phyloP scores from a whole-genome alignment of 1,139 yeast species.

The Pichia sp. region DNA sequence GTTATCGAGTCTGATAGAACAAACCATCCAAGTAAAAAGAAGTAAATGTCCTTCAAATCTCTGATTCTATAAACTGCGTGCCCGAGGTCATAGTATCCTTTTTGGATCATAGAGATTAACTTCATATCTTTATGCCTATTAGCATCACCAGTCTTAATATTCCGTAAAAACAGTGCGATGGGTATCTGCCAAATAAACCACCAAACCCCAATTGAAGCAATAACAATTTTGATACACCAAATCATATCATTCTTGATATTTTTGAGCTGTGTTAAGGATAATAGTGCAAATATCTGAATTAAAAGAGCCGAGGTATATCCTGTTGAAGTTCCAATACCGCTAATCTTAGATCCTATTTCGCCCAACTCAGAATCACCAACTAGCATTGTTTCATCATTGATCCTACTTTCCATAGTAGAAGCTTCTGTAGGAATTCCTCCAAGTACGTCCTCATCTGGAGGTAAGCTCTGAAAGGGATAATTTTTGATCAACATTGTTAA shows the following conservation, averaged over 20 bases:
- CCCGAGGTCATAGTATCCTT: conserved; percentile 57
- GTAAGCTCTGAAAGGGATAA: conserved; percentile 21
- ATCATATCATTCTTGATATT: conserved; percentile 30
- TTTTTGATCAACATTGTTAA: conserved; percentile 51
- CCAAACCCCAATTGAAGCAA: conserved; percentile 61
- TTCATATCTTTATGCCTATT: neutral
- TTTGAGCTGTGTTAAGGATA: conserved; percentile 36
- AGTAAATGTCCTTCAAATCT: conserved; percentile 53
- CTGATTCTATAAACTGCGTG: conserved; percentile 52
- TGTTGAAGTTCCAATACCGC: conserved; percentile 62
- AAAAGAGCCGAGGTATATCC: conserved; percentile 62
- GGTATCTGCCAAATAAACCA: conserved; percentile 67
- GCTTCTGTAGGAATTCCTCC: neutral
- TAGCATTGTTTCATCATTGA: neutral
- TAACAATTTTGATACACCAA: conserved; percentile 44
- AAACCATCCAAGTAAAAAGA: conserved; percentile 64
- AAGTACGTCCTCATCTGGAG: conserved; percentile 5
- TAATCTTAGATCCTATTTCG: conserved; percentile 40
- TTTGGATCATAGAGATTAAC: conserved; percentile 8
- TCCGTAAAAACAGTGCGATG: conserved; percentile 39
- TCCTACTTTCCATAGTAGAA: neutral
- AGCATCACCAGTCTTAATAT: conserved; percentile 27
- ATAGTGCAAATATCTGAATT: conserved; percentile 54
- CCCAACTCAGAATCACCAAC: conserved; percentile 24
- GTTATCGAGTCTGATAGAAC: conserved; percentile 65